Evolutionary conservation across 805 yeast species (phyloP), one percentile per base, ranked within the genome.

Genomic region (Ogataea glucozyma): DNA sequence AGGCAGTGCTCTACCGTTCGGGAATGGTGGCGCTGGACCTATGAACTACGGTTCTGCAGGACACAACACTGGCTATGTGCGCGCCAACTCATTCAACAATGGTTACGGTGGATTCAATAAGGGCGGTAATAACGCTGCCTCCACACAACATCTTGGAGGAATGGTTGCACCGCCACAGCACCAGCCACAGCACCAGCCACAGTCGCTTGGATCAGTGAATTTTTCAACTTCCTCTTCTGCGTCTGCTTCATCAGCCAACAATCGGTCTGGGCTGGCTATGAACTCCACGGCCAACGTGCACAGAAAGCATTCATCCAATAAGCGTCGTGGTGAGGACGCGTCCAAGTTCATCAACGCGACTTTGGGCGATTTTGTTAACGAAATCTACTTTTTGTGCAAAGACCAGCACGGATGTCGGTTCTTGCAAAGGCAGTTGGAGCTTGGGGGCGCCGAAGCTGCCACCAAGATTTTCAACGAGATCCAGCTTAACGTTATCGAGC

Each of bases 341-440:
- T 67, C 87, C 5, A 79, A 78, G 58, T 85, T 80, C 53, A 72
- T 78, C 31, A 81, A 83, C 64, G 85, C 89, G 14, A 71, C 76
- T 36, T 66, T 85, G 48, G 79, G 74, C 36, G 89, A 85, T 53
- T 85, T 83, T 58, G 67, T 75, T 13, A 88, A 88, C 34, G 82
- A 81, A 44, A 83, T 91, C 40, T 85, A 79, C 58, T 75, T 86
- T 1, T 71, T 93, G 49, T 90, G 98, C 67, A 88, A 83, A 58
- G 99, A 91, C 62, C 98, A 91, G 67, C 97, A 91, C 61, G 98
- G 99, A 7, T 91, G 98, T 61, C 74, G 99, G 46, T 89, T 86
- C 62, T 69, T 91, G 49, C 99, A 91, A 66, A 79, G 85, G 49
- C 95, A 89, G 61, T 72, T 93, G 52, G 96, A 88, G 54, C 62